Evolutionary conservation across 1,284 basidiomycete species (phyloP), one percentile per base, ranked within the genome.

Genomic region (Psilocybe mexicana): DNA sequence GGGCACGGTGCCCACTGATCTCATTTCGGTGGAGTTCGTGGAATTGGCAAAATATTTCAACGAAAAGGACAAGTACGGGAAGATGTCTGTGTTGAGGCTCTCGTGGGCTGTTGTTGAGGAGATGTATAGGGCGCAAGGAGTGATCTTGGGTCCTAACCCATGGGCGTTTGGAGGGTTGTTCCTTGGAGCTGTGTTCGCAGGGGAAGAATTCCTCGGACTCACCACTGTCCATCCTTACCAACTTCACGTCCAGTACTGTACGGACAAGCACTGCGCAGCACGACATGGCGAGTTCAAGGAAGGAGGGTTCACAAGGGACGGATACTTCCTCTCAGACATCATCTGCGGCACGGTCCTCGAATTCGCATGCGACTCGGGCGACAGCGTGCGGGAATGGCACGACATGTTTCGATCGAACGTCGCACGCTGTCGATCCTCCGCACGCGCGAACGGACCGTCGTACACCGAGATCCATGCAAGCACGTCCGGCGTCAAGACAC

Each of bases 141-240:
- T 48, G 28, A 48, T 48, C 5, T 48, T 48, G 30, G 46, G 46
- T n/a, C 46, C 46, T 48, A 48, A 48, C 30, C 46, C 46, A 0
- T 48, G 46, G 46, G 46, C 46, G n/a, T 48, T 35, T 48, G 46
- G 46, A 2, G 46, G 46, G 8, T 24, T 48, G 35, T 48, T 33
- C 18, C 46, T 48, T 11, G 46, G 46, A n/a, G 46, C 30, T 6
- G 46, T 48, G 3, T 48, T 48, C 18, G 28, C 35, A 18, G 46
- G 30, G 28, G 30, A 26, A 8, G 23, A 10, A 6, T 48, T 48
- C 18, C 14, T 48, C 7, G 46, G 46, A 14, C 30, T 48, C 7
- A 48, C 46, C 28, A 48, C 46, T n/a, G 30, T 48, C 12, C 46
- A 48, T 23, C 46, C 46, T 6, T 48, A n/a, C 28, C 14, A 33